phyloP scores from a whole-genome alignment of 768 basidiomycete genomes.

The Tylopilus subfusipes region DNA sequence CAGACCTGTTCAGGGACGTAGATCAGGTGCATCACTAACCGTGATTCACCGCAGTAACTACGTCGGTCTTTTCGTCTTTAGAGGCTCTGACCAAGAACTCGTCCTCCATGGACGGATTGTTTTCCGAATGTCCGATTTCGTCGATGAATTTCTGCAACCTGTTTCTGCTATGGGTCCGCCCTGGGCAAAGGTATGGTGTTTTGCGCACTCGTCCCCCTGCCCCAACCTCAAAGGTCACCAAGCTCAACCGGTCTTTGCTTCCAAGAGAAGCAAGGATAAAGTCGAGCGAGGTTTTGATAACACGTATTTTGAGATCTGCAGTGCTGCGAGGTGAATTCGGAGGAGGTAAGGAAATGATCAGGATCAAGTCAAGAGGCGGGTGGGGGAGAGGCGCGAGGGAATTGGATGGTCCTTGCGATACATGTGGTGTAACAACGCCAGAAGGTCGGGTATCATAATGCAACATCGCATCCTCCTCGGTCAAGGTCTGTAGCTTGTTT shows the following conservation, averaged over 20 bases:
- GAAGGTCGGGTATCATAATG: conserved; percentile 50
- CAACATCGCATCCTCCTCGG: conserved; percentile 66
- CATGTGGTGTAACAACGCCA: conserved; percentile 64
- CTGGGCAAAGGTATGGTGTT: conserved; percentile 86
- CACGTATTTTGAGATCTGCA: conserved; percentile 80
- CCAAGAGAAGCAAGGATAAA: conserved; percentile 79
- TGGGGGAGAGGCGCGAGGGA: conserved; percentile 79
- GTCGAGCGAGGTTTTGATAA: conserved; percentile 85
- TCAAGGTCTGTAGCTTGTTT: conserved; percentile 58
- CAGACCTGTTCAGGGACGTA: background rate
- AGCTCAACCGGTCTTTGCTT: conserved; percentile 73
- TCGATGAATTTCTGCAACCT: conserved; percentile 79
- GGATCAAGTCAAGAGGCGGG: conserved; percentile 86
- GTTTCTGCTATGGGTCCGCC: conserved; percentile 62
- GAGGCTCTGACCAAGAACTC: conserved; percentile 66
- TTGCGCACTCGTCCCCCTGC: conserved; percentile 77
- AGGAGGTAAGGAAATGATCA: conserved; percentile 85
- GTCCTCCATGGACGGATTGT: conserved; percentile 51
- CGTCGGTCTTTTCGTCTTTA: conserved; percentile 93
- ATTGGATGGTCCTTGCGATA: conserved; percentile 72
- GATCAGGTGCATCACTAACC: conserved; percentile 41
- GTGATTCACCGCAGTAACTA: conserved; percentile 97
- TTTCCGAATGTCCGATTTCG: conserved; percentile 47
- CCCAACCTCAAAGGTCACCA: conserved; percentile 94
- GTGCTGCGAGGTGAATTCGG: conserved; percentile 69